Conservation (phyloP, 345 rosid species). For the Sisymbrium irio region DNA sequence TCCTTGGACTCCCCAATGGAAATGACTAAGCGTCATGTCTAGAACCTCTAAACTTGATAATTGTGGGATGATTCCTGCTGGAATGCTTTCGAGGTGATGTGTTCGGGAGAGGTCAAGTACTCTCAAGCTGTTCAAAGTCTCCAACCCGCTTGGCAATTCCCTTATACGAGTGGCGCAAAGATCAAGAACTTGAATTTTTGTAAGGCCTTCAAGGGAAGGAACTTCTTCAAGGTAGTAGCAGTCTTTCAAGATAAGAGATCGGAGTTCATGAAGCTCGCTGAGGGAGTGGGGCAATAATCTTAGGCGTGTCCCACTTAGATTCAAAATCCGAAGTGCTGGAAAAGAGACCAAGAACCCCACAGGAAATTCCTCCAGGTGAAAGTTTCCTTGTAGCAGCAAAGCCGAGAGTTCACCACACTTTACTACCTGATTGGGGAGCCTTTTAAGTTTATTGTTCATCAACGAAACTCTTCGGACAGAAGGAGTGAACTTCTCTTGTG, state of each 20-base stretch:
- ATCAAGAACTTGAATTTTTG: conserved; percentile 42
- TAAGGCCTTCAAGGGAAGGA: conserved; percentile 37
- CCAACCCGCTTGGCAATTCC: conserved; percentile 38
- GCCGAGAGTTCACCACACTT: conserved; percentile 32
- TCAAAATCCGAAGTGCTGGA: conserved; percentile 36
- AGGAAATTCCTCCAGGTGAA: conserved; percentile 27
- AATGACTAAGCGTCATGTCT: conserved; percentile 45
- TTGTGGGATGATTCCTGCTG: conserved; percentile 29
- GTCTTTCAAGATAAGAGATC: conserved; percentile 38
- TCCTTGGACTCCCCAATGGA: conserved; percentile 33
- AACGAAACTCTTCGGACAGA: conserved; percentile 44
- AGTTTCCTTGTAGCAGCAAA: conserved; percentile 41
- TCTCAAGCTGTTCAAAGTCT: conserved; percentile 31
- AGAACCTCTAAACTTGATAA: conserved; percentile 40
- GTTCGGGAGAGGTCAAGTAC: conserved; percentile 41
- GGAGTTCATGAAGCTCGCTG: conserved; percentile 18
- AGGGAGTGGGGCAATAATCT: conserved; percentile 36
- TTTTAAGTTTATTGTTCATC: conserved; percentile 36
- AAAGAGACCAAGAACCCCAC: conserved; percentile 29
- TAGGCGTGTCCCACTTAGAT: conserved; percentile 37
- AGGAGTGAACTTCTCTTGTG: conserved; percentile 16
- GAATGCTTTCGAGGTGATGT: conserved; percentile 36
- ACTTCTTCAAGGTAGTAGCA: conserved; percentile 36
- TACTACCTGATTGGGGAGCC: conserved; percentile 7
- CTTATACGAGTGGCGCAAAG: conserved; percentile 38